Base-by-base conservation (phyloP, 148 eudicot genomes). In the Rhododendron mucronatum region DNA sequence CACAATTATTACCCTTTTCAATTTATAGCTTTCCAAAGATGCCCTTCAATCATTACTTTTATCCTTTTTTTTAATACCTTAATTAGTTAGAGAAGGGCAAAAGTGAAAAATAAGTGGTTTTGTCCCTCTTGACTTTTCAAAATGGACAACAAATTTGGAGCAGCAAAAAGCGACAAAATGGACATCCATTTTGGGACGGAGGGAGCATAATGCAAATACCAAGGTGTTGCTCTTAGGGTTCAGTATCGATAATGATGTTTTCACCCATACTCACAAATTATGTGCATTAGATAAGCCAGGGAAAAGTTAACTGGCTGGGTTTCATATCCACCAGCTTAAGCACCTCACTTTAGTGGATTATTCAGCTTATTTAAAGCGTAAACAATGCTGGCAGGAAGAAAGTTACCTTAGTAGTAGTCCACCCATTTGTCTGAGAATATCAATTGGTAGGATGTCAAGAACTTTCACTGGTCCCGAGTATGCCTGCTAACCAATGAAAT, bases 351-450 rank as follows among this genome's bases (percentile, higher is more conserved):
- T 4, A 65, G 33, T 33, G 50, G 26, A 47, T 80, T 1, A 37
- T 74, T 74, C 23, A 37, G 73, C 28, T 74, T 15, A 50, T 14
- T n/a, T n/a, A 51, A 2, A 33, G 35, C 8, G 1, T 78, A 50
- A 20, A 16, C 5, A 21, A 65, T 48, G 6, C 41, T 77, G 6
- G 45, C 14, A 83, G 65, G 76, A 33, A 39, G 33, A 55, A 79
- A 57, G 82, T 18, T 89, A 94, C 97, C 94, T 94, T 89, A 89
- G 86, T 15, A 94, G 97, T 48, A 94, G 95, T 81, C 97, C 97
- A 39, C 93, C 93, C 53, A 87, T 87, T 87, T 87, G 86, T 74
- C 84, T 84, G 73, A 94, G 84, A 48, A 86, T 85, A 53, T 88
- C 83, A 48, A 88, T 48, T 4, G 97, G 89, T 82, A 94, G 69